Evolutionary conservation across 345 rosid species (phyloP).

Genomic region (Salix udensis): DNA sequence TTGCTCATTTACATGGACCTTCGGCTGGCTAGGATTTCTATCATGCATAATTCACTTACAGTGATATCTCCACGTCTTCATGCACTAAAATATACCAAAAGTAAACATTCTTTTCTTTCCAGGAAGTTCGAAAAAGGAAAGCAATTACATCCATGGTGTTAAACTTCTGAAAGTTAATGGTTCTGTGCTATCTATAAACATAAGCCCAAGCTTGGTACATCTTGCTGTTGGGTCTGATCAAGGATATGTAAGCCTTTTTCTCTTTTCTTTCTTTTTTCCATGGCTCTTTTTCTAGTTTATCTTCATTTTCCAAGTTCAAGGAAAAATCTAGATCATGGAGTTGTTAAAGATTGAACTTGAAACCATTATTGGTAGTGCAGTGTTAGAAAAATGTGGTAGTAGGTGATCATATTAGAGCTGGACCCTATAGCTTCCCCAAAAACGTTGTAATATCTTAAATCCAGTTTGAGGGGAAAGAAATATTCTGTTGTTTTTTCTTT

Average conservation of each 20-base stretch:
- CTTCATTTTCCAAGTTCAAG: neutral
- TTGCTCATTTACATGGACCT: neutral
- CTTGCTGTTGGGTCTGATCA: conserved; percentile 77
- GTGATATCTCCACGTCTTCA: neutral
- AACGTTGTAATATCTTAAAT: too few species aligned
- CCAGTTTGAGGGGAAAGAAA: neutral
- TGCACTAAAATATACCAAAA: neutral
- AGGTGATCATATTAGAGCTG: too few species aligned
- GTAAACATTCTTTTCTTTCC: conserved; percentile 9
- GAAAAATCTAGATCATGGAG: too few species aligned
- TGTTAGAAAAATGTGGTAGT: too few species aligned
- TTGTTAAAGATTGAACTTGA: too few species aligned
- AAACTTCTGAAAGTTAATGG: conserved; percentile 69
- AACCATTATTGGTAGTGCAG: too few species aligned
- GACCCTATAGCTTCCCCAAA: too few species aligned
- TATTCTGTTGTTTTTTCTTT: neutral
- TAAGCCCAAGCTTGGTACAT: conserved; percentile 47
- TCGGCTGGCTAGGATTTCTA: neutral
- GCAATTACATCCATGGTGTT: conserved; percentile 54
- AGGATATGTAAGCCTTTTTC: conserved; percentile 65
- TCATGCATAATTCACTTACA: neutral
- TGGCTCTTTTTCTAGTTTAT: neutral
- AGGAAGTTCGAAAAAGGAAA: conserved; percentile 72
- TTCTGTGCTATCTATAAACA: conserved; percentile 51
- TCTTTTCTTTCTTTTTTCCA: neutral